Percentiles rank a stretch among this genome's conserved stretches.
Evolutionary conservation across 441 rosid species (phyloP).

Genomic region (Biscutella laevigata): DNA sequence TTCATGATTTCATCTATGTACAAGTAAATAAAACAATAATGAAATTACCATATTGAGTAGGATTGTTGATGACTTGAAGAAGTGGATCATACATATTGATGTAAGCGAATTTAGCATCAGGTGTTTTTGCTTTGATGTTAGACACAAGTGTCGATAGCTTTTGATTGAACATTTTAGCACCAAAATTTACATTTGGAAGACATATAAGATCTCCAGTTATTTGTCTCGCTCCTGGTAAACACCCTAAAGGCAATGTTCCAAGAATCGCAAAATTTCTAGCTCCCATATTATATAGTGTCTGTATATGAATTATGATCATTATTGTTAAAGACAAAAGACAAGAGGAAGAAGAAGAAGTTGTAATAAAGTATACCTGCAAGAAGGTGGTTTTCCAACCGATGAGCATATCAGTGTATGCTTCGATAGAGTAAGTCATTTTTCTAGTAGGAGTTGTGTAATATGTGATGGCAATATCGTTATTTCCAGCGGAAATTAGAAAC

Average conservation of each 20-base stretch:
- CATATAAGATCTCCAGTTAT: not conserved
- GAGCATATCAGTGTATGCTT: slow-evolving; percentile 11
- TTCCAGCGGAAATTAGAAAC: slow-evolving; percentile 13
- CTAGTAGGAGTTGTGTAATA: slow-evolving; percentile 4
- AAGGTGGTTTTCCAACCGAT: slow-evolving; percentile 5
- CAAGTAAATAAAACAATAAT: no score
- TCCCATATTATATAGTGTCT: slow-evolving; percentile 18
- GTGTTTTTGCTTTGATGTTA: not conserved
- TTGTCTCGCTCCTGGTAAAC: slow-evolving; percentile 19
- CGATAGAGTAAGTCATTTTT: not conserved
- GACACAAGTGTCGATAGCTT: slow-evolving; percentile 1
- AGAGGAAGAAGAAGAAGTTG: no score
- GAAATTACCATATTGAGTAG: slow-evolving; percentile 19
- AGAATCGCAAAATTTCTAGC: slow-evolving; percentile 21
- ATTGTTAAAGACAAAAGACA: not conserved
- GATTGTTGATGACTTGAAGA: slow-evolving; percentile 5
- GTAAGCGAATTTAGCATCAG: slow-evolving; percentile 5
- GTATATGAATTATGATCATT: not conserved
- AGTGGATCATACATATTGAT: slow-evolving; percentile 13
- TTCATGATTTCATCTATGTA: no score
- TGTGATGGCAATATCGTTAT: slow-evolving; percentile 22
- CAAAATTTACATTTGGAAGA: not conserved
- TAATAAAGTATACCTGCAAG: not conserved
- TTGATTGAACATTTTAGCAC: slow-evolving; percentile 9
- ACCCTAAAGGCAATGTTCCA: slow-evolving; percentile 21